A percentile compares a stretch with the other conserved stretches of the same genome.
Conservation (phyloP, 805 yeast species). For the Tanozyma kutaoensis region DNA sequence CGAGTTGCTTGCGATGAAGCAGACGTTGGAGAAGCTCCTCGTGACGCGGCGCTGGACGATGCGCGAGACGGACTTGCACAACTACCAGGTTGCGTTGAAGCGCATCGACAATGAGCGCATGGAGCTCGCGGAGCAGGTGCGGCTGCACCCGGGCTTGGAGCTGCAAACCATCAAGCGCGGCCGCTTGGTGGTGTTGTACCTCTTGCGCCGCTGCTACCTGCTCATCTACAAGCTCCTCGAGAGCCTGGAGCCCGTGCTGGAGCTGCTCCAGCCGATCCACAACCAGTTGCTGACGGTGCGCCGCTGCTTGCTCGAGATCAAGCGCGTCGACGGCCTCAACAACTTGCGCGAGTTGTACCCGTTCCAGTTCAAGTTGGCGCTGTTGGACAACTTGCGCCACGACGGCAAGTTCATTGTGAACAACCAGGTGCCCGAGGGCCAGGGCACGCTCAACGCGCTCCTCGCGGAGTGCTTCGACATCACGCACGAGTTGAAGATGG, state of each 20-base stretch:
- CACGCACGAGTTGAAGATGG: slow-evolving; percentile 79
- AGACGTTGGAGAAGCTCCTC: slow-evolving; percentile 66
- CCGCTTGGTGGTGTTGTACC: slow-evolving; percentile 47
- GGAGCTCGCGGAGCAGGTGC: slow-evolving; percentile 12
- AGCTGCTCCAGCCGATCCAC: slow-evolving; percentile 84
- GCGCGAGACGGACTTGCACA: slow-evolving; percentile 87
- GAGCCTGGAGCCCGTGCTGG: slow-evolving; percentile 90
- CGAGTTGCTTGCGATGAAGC: slow-evolving; percentile 50
- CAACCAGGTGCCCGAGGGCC: slow-evolving; percentile 93
- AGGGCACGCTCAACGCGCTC: slow-evolving; percentile 84
- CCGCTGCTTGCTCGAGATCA: slow-evolving; percentile 78
- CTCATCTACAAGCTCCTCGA: slow-evolving; percentile 80
- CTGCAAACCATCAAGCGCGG: slow-evolving; percentile 13
- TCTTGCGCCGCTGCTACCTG: slow-evolving; percentile 84
- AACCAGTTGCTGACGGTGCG: slow-evolving; percentile 89
- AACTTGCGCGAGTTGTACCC: slow-evolving; percentile 88
- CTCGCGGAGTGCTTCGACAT: slow-evolving; percentile 92
- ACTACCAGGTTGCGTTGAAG: slow-evolving; percentile 62
- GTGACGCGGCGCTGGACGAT: slow-evolving; percentile 96
- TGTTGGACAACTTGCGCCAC: slow-evolving; percentile 70
- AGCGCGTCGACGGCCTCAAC: slow-evolving; percentile 84
- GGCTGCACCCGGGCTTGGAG: slow-evolving; percentile 1
- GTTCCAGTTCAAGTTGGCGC: slow-evolving; percentile 85
- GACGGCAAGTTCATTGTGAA: slow-evolving; percentile 91
- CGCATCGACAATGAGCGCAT: slow-evolving; percentile 63